Base-by-base conservation (phyloP, 2,329 filamentous ascomycete species). In the Verticillium longisporum region DNA sequence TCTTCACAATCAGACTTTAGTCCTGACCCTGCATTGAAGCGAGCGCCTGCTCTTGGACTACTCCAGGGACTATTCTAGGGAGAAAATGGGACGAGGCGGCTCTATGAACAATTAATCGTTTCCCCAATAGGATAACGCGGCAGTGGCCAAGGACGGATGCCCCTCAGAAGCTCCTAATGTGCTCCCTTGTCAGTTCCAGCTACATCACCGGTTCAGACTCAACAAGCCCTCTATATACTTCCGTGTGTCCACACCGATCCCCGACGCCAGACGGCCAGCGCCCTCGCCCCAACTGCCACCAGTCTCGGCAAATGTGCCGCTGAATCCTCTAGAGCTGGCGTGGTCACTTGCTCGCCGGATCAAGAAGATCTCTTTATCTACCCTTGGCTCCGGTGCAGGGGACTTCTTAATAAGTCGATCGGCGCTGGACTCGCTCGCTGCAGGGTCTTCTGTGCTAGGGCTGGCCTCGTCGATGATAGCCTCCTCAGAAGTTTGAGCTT, bases 181-280 rank as follows among this genome's bases (percentile, higher is more conserved):
- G 26, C 9, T 21, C 45, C 7, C 18, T 10, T 5, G 10, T 13
- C n/a, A 21, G 7, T 26, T 26, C 15, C 9, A 50, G 13, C 6
- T 18, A 50, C 45, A 50, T 50, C 18, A 50, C n/a, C 45, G 45
- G 70, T 82, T 83, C 69, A 92, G 71, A 68, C 81, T 90, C 71
- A 92, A 75, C 61, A 93, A 71, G 1, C 86, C 86, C 71, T 92
- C 89, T 4, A 92, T 85, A 72, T 92, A 92, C 70, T 83, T 83
- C 72, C 87, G 82, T 34, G 89, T 91, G 77, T 93, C 90, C 37
- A 92, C 81, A 0, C 90, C 90, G 64, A 93, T 91, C 0, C 89
- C 90, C 68, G 90, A 87, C 0, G 84, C 86, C 65, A 92, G 72
- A 61, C 82, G 82, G 21, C 80, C 82, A 1, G 86, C 83, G 3